These are phyloP conservation scores for Mastigamoeba balamuthi DNA, from an alignment of 78 protist species.

Conservation along the genomic window DNA sequence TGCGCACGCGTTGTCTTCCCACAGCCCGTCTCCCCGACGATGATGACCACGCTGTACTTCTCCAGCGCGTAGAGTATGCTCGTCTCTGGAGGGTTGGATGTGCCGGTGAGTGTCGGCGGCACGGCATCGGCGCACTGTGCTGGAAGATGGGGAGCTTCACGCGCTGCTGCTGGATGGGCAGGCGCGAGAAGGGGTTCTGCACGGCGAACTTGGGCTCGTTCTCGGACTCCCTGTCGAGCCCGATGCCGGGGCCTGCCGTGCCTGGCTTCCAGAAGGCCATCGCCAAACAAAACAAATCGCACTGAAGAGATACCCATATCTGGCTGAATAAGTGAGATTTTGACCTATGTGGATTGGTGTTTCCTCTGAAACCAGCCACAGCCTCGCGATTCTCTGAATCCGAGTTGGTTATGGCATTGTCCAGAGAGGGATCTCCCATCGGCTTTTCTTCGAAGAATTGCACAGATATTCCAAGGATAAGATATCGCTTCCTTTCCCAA, in stretches of 20 bases:
- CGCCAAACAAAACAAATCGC: no score
- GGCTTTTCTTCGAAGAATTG: no score
- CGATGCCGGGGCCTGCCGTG: not conserved
- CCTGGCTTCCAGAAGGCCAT: not conserved
- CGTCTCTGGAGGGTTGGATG: slow-evolving; percentile 32
- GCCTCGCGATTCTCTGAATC: no score
- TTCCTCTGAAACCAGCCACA: no score
- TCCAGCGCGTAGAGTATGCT: slow-evolving; percentile 36
- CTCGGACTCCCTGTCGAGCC: not conserved
- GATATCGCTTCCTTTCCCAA: no score
- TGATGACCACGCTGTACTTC: slow-evolving; percentile 20
- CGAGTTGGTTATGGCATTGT: no score
- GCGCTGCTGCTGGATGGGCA: not conserved
- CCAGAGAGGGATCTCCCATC: no score
- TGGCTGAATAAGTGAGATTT: no score
- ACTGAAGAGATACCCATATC: no score
- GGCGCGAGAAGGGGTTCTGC: not conserved
- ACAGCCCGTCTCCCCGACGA: slow-evolving; percentile 55
- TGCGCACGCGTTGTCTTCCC: slow-evolving; percentile 59
- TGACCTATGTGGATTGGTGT: no score
- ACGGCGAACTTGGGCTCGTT: not conserved
- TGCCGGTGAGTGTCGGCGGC: no score
- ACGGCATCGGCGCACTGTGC: not conserved
- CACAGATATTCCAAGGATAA: no score
- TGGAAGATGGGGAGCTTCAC: not conserved